Evolutionary conservation across 495 filamentous ascomycete species (phyloP), one percentile per base, ranked within the genome.

Genomic region (Neurospora terricola): DNA sequence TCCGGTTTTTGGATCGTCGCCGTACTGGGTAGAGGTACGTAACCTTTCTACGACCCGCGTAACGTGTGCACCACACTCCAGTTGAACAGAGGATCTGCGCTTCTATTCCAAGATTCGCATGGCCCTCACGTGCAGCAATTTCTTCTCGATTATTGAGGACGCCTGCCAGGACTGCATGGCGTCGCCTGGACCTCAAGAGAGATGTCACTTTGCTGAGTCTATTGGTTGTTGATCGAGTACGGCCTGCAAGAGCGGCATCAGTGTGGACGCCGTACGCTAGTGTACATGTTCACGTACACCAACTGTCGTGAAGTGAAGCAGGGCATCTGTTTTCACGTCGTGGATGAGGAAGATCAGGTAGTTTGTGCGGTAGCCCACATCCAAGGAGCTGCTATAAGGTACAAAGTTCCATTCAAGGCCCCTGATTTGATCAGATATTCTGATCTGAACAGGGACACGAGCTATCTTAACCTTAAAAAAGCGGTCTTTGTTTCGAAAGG

Each of bases 401-500:
- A 72, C 66, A 45, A 74, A 70, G 43, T 71, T 73, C 73, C 54
- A 71, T 70, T 43, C 36, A 42, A 73, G 69, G 9, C 27, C 66
- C 70, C 59, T 27, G 36, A 70, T 75, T 43, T 43, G 71, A 73
- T 73, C 71, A 59, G 74, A 72, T 37, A 75, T 78, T 77, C 76
- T 74, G 70, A 71, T 71, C 36, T 72, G 78, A 80, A 81, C 74
- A 27, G 48, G 39, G 72, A 73, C 62, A 72, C 72, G 70, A 72
- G 71, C 69, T 75, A 70, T 77, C 39, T 71, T 45, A 76, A 76
- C 69, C 73, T 72, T 73, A 68, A 73, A 70, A 59, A 71, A 40
- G 34, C 36, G 59, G 23, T 27, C 43, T 38, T 70, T 77, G 78
- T 80, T 80, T 80, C 74, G 80, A 75, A 73, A 77, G 75, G 74